Base-by-base conservation (phyloP, 306 rosid genomes). In the Cucurbita moschata region DNA sequence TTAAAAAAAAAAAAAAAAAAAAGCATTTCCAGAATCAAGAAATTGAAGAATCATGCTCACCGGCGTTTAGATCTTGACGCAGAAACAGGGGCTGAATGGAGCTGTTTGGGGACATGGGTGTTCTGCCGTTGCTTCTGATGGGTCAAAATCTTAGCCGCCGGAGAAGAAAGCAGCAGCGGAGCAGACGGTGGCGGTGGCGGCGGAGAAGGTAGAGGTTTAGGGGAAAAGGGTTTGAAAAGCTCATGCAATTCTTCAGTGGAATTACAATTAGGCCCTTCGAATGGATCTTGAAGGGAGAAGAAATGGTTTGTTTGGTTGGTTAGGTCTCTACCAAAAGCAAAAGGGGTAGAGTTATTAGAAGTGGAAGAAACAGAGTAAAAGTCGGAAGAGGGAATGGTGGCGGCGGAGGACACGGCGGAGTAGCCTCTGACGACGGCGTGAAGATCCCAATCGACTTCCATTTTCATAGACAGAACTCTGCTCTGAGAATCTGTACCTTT, bases 361-460 rank as follows among this genome's bases (percentile, higher is more conserved):
- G 57, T 23, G 51, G 76, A 65, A 65, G 60, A 35, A 65, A 23
- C 23, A 7, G 85, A 30, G 5, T 39, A 74, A 64, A 77, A 80
- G 35, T 30, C 35, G 10, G 84, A 35, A 75, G 77, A 1, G 2
- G 85, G 1, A 43, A 84, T 3, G 53, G 89, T 8, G 69, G 85
- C 23, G 13, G 59, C 10, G 43, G 73, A 47, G 0, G 74, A 0
- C 15, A 2, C 44, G 44, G 76, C 76, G 76, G 81, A 80, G 84
- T 86, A 94, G 75, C 96, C 92, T 87, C 95, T 83, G 65, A 94
- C 97, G 13, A 94, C 91, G 8, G 97, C 97, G 59, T 88, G 82
- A 14, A 94, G 99, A 86, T 89, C 99, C 99, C 99, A 94, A 83
- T 94, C 96, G 59, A 62, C 85, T 4, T 88, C 99, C 79, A 89